phyloP scores from a whole-genome alignment of 2,329 filamentous ascomycete species.

The Delphinella strobiligena region DNA sequence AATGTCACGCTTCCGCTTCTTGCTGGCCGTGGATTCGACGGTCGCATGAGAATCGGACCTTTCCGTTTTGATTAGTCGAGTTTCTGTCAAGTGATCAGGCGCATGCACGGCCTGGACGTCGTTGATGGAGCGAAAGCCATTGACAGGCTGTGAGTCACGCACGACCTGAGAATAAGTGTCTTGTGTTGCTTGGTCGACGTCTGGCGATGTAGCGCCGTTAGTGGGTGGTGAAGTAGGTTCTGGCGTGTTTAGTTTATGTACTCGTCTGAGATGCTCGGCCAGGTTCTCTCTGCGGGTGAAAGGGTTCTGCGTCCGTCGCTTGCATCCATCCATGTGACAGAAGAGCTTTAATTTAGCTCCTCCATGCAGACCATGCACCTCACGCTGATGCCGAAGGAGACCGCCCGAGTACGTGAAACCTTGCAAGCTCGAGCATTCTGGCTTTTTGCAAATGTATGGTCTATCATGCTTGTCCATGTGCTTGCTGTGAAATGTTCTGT shows the following conservation, averaged over 20 bases:
- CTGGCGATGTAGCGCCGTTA: no score
- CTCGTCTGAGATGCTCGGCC: slow-evolving; percentile 80
- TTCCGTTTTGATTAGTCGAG: no score
- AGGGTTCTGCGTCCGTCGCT: slow-evolving; percentile 65
- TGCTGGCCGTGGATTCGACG: no score
- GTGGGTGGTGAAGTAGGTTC: slow-evolving; percentile 12
- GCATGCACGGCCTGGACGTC: no score
- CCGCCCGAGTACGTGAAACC: slow-evolving; percentile 94
- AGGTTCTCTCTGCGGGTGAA: slow-evolving; percentile 92
- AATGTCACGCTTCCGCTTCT: no score
- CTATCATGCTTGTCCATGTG: slow-evolving; percentile 98
- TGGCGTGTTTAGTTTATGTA: slow-evolving; percentile 41
- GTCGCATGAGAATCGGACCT: no score
- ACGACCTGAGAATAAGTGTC: no score
- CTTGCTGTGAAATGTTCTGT: slow-evolving; percentile 48
- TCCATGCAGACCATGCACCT: slow-evolving; percentile 84
- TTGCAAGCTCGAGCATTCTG: slow-evolving; percentile 80
- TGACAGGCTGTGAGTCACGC: no score
- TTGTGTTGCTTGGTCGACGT: no score
- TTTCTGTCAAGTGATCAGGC: no score
- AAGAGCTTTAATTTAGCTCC: slow-evolving; percentile 78
- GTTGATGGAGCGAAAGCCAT: no score
- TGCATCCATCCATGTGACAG: slow-evolving; percentile 70
- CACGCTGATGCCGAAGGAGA: slow-evolving; percentile 76
- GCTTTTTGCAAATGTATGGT: slow-evolving; percentile 72